Evolutionary conservation across 352 stramenopile genomes (phyloP).

Genomic region (Pythium plurisporium): DNA sequence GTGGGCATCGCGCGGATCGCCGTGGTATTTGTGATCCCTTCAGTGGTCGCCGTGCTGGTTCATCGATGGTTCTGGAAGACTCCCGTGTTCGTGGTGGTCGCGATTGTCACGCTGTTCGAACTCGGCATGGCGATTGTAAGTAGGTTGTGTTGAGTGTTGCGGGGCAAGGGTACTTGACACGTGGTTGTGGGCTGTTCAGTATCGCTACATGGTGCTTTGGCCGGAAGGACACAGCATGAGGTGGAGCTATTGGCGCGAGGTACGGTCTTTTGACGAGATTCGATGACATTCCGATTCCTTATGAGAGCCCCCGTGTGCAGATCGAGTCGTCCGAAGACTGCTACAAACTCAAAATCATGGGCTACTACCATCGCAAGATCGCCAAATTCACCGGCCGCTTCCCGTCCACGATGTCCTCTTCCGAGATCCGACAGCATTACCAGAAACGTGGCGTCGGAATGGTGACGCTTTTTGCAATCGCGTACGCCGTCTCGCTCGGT

Average conservation of each 20-base stretch:
- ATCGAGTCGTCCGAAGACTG: slow-evolving; percentile 64
- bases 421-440: slow-evolving; percentile 54
- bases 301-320: slow-evolving; percentile 19
- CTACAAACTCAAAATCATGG: slow-evolving; percentile 78
- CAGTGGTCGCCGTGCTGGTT: slow-evolving; percentile 40
- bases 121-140: slow-evolving; percentile 46
- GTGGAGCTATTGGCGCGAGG: slow-evolving; percentile 72
- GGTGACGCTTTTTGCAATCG: slow-evolving; percentile 38
- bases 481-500: slow-evolving; percentile 35
- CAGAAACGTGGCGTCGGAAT: slow-evolving; percentile 35
- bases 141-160: not conserved
- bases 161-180: not conserved
- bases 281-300: not conserved
- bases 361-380: slow-evolving; percentile 85
- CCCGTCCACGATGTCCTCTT: slow-evolving; percentile 34
- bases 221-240: slow-evolving; percentile 63
- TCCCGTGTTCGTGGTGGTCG: slow-evolving; percentile 56
- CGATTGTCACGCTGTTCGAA: slow-evolving; percentile 44
- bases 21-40: slow-evolving; percentile 52
- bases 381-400: slow-evolving; percentile 64
- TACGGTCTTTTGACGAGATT: slow-evolving; percentile 6
- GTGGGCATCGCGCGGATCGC: slow-evolving; percentile 45
- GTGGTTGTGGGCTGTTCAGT: slow-evolving; percentile 24
- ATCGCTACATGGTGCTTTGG: slow-evolving; percentile 68
- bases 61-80: slow-evolving; percentile 56